Evolutionary conservation across 139 green algal genomes (phyloP).

Genomic region (Coelastrella sp.): DNA sequence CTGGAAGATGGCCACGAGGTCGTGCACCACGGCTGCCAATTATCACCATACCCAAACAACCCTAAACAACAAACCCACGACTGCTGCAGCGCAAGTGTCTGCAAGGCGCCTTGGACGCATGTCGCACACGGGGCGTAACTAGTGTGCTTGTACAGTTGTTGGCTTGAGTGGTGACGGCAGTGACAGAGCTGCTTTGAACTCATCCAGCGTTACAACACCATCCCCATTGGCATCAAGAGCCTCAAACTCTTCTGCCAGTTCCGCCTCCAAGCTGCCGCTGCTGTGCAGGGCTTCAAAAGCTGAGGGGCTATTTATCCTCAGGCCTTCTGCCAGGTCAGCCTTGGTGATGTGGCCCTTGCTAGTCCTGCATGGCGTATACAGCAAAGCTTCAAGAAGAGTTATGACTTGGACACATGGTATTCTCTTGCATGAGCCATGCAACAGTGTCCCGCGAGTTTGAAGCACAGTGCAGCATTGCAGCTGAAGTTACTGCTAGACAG

Average conservation of each 20-base stretch:
- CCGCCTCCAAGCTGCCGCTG: slow-evolving; percentile 38
- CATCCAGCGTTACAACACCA: slow-evolving; percentile 61
- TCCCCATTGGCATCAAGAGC: slow-evolving; percentile 56
- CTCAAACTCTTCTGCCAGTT: slow-evolving; percentile 61
- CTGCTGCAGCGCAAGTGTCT: too few species aligned
- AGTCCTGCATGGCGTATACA: slow-evolving; percentile 25
- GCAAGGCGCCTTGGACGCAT: not conserved
- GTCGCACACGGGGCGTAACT: not conserved
- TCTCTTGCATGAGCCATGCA: too few species aligned
- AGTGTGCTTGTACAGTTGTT: not conserved
- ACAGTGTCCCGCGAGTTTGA: too few species aligned
- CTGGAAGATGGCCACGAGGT: too few species aligned
- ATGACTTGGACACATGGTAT: not conserved
- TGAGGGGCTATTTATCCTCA: slow-evolving; percentile 39
- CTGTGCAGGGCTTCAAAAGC: slow-evolving; percentile 35
- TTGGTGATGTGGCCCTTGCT: slow-evolving; percentile 55
- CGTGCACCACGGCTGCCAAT: too few species aligned
- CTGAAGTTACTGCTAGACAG: too few species aligned
- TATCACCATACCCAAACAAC: too few species aligned
- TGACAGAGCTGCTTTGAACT: slow-evolving; percentile 64
- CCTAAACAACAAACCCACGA: too few species aligned
- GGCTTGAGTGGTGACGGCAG: not conserved
- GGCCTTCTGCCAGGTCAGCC: slow-evolving; percentile 54
- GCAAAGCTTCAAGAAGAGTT: not conserved
- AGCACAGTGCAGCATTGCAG: too few species aligned